phyloP scores from a whole-genome alignment of 192 early-diverging fungal genomes.

The Mortierella alpina region DNA sequence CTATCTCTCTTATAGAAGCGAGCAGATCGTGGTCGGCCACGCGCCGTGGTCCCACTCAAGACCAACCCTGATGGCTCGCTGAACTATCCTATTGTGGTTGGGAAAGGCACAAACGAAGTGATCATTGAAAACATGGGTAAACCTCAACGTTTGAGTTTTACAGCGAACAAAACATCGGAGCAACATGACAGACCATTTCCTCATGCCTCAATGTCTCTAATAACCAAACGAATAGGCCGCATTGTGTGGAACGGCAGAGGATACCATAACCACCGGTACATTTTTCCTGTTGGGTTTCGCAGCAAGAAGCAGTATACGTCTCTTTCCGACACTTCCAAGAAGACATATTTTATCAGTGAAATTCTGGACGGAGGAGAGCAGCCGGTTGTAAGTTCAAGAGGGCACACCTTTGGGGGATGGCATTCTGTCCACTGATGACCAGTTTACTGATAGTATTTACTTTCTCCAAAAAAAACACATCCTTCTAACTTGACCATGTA shows the following conservation, averaged over 20 bases:
- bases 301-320: slow-evolving; percentile 72
- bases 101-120: slow-evolving; percentile 70
- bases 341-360: slow-evolving; percentile 71
- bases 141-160: background rate
- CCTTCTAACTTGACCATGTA: background rate
- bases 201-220: background rate
- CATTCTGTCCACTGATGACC: background rate
- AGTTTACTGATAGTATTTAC: background rate
- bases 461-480: background rate
- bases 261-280: slow-evolving; percentile 77
- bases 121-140: slow-evolving; percentile 68
- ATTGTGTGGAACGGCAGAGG: slow-evolving; percentile 69
- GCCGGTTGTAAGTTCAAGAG: slow-evolving; percentile 55
- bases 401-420: too few species aligned
- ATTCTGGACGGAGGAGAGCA: slow-evolving; percentile 74
- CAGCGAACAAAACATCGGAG: background rate
- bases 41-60: slow-evolving; percentile 63
- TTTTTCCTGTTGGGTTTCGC: slow-evolving; percentile 75
- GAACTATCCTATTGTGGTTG: slow-evolving; percentile 67
- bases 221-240: slow-evolving; percentile 27
- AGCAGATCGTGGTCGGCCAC: slow-evolving; percentile 68
- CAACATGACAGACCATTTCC: background rate
- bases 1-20: slow-evolving; percentile 55
- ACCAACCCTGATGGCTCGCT: slow-evolving; percentile 63
- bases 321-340: slow-evolving; percentile 60